Base-by-base conservation (phyloP, 1,284 basidiomycete genomes). In the Caloboletus inedulis region DNA sequence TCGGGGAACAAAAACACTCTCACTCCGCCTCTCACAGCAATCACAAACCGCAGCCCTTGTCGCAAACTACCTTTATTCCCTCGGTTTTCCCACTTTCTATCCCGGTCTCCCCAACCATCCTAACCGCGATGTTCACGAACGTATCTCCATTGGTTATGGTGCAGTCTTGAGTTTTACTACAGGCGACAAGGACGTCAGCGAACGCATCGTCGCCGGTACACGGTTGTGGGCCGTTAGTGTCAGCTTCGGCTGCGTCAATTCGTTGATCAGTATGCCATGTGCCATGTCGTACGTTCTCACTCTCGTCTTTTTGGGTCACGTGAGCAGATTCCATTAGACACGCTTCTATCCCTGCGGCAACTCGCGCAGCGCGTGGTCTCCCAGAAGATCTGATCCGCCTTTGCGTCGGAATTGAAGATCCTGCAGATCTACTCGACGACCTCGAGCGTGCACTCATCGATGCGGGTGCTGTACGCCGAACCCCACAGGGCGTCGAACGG, bases 231-330 rank as follows among this genome's bases (percentile, higher is more conserved):
- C 96, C 31, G 98, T 99, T 66, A 94, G 89, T 58, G 97, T 99
- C 62, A 94, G 91, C 63, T 99, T 99, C 69, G 97, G 97, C 30
- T 95, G 93, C 61, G 95, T 99, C 62, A 99, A 99, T 77, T 94
- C 90, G 66, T 74, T 99, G 68, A 99, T 99, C 73, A 95, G 92
- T 62, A 99, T 99, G 97, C 97, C 97, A 41, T 99, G 97, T 72
- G 86, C 95, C 62, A 99, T 99, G 97, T 97, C 94, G 94, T 96
- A 72, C 74, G 93, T 84, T 47, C 37, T 36, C 46, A 50, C 46
- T 25, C 52, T 54, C 44, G 44, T 50, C 45, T 43, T 49, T 59
- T 49, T 37, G 51, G 16, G 21, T 51, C 52, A 51, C 45, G 41
- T 55, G 37, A 54, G 55, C 34, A 35, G 43, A 43, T 45, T 33